phyloP scores from a whole-genome alignment of 176 grass and related monocot species.

The Oryza glaberrima region DNA sequence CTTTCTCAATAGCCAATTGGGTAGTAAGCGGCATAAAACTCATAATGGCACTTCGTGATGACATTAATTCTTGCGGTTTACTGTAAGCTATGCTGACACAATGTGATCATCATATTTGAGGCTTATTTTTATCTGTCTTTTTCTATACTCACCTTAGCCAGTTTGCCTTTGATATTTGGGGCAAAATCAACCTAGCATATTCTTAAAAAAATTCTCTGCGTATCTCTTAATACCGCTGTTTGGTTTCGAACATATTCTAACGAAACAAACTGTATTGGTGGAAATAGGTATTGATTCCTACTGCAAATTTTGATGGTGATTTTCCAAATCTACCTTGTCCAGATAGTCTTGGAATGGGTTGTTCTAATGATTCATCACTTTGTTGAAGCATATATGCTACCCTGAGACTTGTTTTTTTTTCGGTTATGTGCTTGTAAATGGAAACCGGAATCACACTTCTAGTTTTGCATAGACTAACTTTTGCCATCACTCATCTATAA shows the following conservation, averaged over 20 bases:
- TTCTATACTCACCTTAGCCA: not conserved
- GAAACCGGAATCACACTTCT: not conserved
- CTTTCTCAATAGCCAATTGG: not conserved
- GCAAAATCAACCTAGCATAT: not conserved
- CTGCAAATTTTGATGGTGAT: not conserved
- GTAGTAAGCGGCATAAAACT: not conserved
- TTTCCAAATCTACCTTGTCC: not conserved
- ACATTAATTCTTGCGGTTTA: not conserved
- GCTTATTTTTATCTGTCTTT: not conserved
- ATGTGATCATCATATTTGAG: not conserved
- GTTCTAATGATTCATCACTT: not conserved
- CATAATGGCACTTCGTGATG: not conserved
- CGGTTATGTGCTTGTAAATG: constrained; percentile 21
- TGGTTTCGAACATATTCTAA: constrained; percentile 7
- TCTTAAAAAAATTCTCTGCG: not conserved
- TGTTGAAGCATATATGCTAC: constrained; percentile 19
- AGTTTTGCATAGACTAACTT: constrained; percentile 16
- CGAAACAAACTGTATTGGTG: not conserved
- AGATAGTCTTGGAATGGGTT: constrained; percentile 12
- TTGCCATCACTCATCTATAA: not conserved
- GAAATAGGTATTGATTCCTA: constrained; percentile 14
- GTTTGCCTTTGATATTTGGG: not conserved
- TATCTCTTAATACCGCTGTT: not conserved
- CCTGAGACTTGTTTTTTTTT: not conserved
- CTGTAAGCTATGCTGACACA: not conserved